Conservation (phyloP, 495 filamentous ascomycete genomes). For the Penicillium soppii region DNA sequence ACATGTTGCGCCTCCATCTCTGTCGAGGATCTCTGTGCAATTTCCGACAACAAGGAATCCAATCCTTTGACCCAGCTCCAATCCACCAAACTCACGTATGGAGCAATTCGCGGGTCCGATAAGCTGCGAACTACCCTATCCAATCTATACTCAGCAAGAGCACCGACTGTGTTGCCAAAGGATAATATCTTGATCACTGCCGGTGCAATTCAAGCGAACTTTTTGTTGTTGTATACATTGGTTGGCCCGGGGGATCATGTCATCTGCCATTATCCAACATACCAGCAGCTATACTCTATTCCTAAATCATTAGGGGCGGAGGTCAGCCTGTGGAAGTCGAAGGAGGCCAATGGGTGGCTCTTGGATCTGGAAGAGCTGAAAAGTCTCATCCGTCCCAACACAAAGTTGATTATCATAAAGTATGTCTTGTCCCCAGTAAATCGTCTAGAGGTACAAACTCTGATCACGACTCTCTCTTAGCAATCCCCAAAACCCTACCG, state of each 20-base stretch:
- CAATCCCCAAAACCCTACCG: constrained; percentile 89
- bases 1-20: constrained; percentile 84
- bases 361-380: constrained; percentile 68
- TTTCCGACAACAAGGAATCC: constrained; percentile 55
- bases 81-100: constrained; percentile 63
- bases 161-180: constrained; percentile 48
- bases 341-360: constrained; percentile 62
- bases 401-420: constrained; percentile 72
- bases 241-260: constrained; percentile 83
- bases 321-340: constrained; percentile 77
- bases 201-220: constrained; percentile 85
- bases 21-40: constrained; percentile 61
- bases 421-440: constrained; percentile 18
- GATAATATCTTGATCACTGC: constrained; percentile 75
- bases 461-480: constrained; percentile 38
- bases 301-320: constrained; percentile 77
- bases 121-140: constrained; percentile 62
- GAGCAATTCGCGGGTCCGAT: constrained; percentile 67
- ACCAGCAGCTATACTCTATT: constrained; percentile 82
- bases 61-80: constrained; percentile 34
- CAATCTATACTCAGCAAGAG: constrained; percentile 60
- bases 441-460: neutral
- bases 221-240: constrained; percentile 71
- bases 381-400: constrained; percentile 67
- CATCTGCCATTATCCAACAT: constrained; percentile 86